A percentile compares a stretch with the other conserved stretches of the same genome.
Evolutionary conservation across 257 asterid genomes (phyloP).

Genomic region (Fraxinus anomala): DNA sequence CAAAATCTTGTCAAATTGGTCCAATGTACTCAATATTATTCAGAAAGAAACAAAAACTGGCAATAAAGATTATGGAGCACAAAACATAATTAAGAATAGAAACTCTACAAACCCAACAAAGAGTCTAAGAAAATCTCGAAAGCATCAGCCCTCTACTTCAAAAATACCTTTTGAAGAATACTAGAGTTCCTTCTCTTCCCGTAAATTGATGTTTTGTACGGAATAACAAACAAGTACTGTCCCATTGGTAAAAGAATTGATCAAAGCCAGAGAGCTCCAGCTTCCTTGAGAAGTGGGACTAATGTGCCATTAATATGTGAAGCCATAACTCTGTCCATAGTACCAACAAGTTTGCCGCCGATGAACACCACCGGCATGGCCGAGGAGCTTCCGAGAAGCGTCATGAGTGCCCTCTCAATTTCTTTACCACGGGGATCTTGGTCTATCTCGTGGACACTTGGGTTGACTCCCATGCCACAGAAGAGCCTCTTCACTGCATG

Average conservation of each 20-base stretch:
- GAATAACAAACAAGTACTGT: neutral
- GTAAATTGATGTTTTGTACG: neutral
- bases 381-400: slow-evolving; percentile 40
- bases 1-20: too few species aligned
- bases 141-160: too few species aligned
- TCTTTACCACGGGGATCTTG: slow-evolving; percentile 50
- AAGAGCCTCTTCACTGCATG: slow-evolving; percentile 59
- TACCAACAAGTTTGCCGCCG: slow-evolving; percentile 61
- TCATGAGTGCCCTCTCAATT: slow-evolving; percentile 43
- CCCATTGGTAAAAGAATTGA: neutral
- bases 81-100: neutral
- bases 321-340: slow-evolving; percentile 64
- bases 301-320: slow-evolving; percentile 53
- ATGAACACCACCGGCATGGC: slow-evolving; percentile 59
- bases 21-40: too few species aligned
- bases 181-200: too few species aligned
- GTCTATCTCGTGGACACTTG: slow-evolving; percentile 58
- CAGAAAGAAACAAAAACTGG: too few species aligned
- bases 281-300: slow-evolving; percentile 63
- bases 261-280: slow-evolving; percentile 65
- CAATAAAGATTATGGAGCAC: neutral
- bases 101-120: neutral
- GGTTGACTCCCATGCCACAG: slow-evolving; percentile 64
- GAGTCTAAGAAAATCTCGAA: neutral
- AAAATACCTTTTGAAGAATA: too few species aligned